Evolutionary conservation across 768 basidiomycete species (phyloP), one percentile per base, ranked within the genome.

Genomic region (Pleurotus citrinopileatus): DNA sequence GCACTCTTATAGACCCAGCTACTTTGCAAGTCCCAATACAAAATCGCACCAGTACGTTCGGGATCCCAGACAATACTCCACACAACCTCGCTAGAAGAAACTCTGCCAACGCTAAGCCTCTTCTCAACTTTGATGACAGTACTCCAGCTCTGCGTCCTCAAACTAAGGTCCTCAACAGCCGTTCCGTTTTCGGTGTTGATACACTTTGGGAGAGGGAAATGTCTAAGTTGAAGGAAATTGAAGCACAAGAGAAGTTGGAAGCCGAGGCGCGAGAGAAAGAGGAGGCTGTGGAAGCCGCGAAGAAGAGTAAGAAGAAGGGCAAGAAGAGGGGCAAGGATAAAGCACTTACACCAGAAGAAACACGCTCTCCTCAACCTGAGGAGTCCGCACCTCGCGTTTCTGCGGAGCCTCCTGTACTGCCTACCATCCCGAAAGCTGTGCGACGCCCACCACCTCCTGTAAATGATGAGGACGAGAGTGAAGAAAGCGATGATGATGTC

Each of bases 101-200:
- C 44, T 86, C 87, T 13, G 59, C 69, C 0, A 77, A 77, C 47
- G 69, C 75, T n/a, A 82, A 81, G 61, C 86, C 88, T n/a, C 70
- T 92, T 22, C 72, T 90, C 13, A 80, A 80, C 57, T 82, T 87
- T 59, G 82, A 84, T 23, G 78, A 81, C 20, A 80, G 79, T 19
- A 70, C 73, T 17, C 73, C 73, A 38, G 63, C 65, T 53, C 58
- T 57, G 54, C 38, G 54, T 59, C 59, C 58, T 60, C 48, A 36
- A 25, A 22, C 65, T 57, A 45, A 63, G 22, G 67, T 67, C 9
- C 62, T 69, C 34, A 66, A 66, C 27, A 80, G 78, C 34, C 82
- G 80, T 54, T 94, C 93, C n/a, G 91, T 95, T 8, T 97, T 96
- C 62, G 94, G 94, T 2, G 88, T 91, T 1, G 94, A 97, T 67